These are phyloP conservation scores for Quercus alba DNA, from an alignment of 306 rosid species.

Conservation along the genomic window DNA sequence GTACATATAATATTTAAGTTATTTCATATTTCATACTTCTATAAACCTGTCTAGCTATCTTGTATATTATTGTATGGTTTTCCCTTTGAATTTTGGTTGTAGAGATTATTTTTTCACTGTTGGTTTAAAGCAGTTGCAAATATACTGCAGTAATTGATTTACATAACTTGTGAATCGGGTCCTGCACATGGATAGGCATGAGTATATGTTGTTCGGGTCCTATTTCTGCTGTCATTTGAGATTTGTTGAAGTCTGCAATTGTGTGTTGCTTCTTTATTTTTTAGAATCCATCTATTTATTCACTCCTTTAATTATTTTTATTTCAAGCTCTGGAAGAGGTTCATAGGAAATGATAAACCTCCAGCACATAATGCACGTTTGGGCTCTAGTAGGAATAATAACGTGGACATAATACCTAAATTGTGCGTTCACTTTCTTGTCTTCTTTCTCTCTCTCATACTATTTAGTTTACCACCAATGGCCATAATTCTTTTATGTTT, in stretches of 20 bases:
- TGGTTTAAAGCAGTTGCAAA: neutral
- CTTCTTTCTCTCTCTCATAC: too few species aligned
- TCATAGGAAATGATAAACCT: constrained; percentile 80
- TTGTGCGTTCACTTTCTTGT: too few species aligned
- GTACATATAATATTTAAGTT: too few species aligned
- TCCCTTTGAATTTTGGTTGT: neutral
- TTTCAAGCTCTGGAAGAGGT: constrained; percentile 88
- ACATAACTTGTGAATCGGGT: constrained; percentile 40
- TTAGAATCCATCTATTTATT: neutral
- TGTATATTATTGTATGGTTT: neutral
- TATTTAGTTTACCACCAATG: too few species aligned
- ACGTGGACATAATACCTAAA: too few species aligned
- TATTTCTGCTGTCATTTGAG: neutral
- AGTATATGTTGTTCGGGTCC: constrained; percentile 80
- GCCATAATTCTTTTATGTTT: too few species aligned
- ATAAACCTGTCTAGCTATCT: too few species aligned
- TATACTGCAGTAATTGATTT: neutral
- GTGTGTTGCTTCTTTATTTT: neutral
- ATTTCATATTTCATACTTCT: too few species aligned
- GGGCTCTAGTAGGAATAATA: too few species aligned
- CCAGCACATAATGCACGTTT: constrained; percentile 36
- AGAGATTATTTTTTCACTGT: neutral
- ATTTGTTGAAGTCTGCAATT: neutral
- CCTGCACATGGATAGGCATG: constrained; percentile 93
- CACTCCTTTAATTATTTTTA: neutral